Base-by-base conservation (phyloP, 2,329 filamentous ascomycete genomes). In the Penicillium sp. region DNA sequence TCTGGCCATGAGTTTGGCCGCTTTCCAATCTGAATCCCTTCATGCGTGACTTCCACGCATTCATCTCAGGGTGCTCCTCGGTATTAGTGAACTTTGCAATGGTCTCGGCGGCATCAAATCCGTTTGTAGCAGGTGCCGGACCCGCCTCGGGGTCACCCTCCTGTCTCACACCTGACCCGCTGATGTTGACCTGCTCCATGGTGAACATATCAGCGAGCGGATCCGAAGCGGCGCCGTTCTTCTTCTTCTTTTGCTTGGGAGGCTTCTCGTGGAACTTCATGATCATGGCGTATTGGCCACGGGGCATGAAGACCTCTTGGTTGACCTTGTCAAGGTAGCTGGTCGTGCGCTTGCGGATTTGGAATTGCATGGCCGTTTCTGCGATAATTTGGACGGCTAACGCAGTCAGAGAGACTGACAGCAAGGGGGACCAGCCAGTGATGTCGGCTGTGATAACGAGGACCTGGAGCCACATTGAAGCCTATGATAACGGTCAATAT, bases 251-350 rank as follows among this genome's bases (percentile, higher is more conserved):
- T 47, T 48, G 31, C 50, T 51, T 3, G 53, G 43, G 14, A 53
- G 19, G 6, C 39, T 54, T 31, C 10, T 61, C 58, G 45, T 66
- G 69, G 60, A 71, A 73, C 3, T 61, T 54, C 66, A 72, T 69
- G 5, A 72, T 61, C 63, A 71, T 64, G 21, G 66, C 67, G 35
- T 60, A 69, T 8, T 72, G 58, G 1, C 70, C 71, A 4, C 68
- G 68, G 8, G 70, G 71, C 65, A 70, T 70, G 29, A 73, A 69
- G 1, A 72, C 55, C 26, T 68, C 60, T 42, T 64, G 56, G 33
- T 72, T 73, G n/a, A 67, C 65, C 7, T 55, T 59, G 57, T 71
- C 68, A 7, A 72, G 62, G 37, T 67, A 72, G 3, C 54, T 64
- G 52, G 68, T 70, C 25, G 55, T 54, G 31, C 70, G 63, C 46